These are phyloP conservation scores for Solanum piurae DNA, from an alignment of 257 asterid species.

Conservation along the genomic window DNA sequence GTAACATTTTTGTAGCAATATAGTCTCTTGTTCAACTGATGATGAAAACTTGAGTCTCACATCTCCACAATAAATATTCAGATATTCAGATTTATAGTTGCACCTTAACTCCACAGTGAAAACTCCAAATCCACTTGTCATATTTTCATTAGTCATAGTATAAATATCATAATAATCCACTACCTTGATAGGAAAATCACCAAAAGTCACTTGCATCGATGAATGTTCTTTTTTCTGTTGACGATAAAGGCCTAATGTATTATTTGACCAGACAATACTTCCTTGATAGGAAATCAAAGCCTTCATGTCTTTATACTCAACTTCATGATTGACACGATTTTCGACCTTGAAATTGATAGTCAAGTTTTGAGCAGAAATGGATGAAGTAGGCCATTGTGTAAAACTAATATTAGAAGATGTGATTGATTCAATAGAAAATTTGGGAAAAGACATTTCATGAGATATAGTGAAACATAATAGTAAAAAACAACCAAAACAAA, in stretches of 20 bases:
- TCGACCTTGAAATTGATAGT: too few relatives aligned
- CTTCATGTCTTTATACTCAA: not conserved
- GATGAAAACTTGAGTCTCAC: not conserved
- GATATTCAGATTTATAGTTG: not conserved
- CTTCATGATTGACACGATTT: too few relatives aligned
- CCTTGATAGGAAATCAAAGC: not conserved
- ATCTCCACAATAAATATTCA: not conserved
- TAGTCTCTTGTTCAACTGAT: not conserved
- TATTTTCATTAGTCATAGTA: too few relatives aligned
- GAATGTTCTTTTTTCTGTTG: not conserved
- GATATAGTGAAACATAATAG: not conserved
- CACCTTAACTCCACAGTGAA: not conserved
- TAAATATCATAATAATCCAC: too few relatives aligned
- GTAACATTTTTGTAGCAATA: not conserved
- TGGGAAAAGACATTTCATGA: not conserved
- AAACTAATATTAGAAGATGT: too few relatives aligned
- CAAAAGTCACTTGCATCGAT: too few relatives aligned
- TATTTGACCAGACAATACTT: too few relatives aligned
- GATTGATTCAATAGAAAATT: not conserved
- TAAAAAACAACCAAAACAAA: too few relatives aligned
- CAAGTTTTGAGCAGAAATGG: not conserved
- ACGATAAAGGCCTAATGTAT: not conserved
- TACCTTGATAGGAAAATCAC: too few relatives aligned
- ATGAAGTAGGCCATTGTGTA: not conserved
- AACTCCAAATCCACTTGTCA: too few relatives aligned